A percentile compares a stretch with the other conserved stretches of the same genome.
phyloP scores from a whole-genome alignment of 768 basidiomycete genomes.

The Fistulinella prunicolor region DNA sequence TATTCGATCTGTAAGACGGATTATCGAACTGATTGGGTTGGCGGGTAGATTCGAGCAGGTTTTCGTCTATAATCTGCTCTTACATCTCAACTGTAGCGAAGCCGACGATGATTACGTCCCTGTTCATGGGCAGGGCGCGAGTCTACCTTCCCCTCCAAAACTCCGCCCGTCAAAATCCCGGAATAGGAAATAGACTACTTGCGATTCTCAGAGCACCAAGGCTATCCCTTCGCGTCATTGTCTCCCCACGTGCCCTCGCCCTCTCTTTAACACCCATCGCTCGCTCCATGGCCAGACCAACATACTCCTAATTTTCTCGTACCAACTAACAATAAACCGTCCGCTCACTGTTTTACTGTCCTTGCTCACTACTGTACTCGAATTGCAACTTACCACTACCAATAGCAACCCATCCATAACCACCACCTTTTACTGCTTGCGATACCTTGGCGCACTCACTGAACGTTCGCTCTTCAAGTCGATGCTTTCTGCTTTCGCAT shows the following conservation, averaged over 20 bases:
- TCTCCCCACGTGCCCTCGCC: neutral
- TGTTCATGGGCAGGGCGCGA: conserved; percentile 75
- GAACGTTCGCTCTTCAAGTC: conserved; percentile 4
- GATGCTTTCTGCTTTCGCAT: conserved; percentile 5
- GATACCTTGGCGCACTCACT: conserved; percentile 14
- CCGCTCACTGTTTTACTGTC: neutral
- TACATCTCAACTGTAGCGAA: conserved; percentile 72
- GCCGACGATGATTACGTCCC: conserved; percentile 80
- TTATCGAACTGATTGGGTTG: conserved; percentile 6
- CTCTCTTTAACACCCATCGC: neutral
- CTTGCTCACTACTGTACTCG: conserved; percentile 15
- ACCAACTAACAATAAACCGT: neutral
- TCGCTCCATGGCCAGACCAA: neutral
- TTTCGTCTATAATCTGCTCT: conserved; percentile 81
- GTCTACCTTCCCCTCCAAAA: conserved; percentile 40
- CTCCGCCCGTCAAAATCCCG: conserved; percentile 56
- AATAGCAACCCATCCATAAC: neutral
- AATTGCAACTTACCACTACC: conserved; percentile 10
- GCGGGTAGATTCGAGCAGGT: conserved; percentile 73
- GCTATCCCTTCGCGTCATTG: neutral
- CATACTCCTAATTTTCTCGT: neutral
- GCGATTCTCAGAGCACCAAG: neutral
- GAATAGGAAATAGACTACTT: conserved; percentile 43
- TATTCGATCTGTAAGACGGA: conserved; percentile 2
- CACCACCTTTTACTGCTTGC: neutral